Evolutionary conservation across 2,329 filamentous ascomycete genomes (phyloP).

Genomic region (Reticulascus tulasneorum): DNA sequence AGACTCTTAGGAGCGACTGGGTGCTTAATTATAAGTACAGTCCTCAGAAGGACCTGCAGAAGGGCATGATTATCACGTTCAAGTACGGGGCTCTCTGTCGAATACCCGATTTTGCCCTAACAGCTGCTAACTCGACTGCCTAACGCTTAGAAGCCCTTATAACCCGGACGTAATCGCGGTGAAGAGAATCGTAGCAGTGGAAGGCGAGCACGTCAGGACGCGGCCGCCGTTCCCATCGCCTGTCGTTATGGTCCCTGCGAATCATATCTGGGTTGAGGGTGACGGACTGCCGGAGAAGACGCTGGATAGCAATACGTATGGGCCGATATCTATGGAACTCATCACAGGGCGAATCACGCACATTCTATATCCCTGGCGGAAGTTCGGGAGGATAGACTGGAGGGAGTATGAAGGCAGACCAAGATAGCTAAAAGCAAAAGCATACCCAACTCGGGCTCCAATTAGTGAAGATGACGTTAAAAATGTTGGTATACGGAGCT

Average conservation of each 20-base stretch:
- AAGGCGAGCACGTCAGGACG: conserved; percentile 72
- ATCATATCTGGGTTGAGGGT: conserved; percentile 94
- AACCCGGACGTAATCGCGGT: conserved; percentile 67
- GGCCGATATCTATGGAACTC: conserved; percentile 72
- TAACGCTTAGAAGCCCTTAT: conserved; percentile 57
- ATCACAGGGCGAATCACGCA: conserved; percentile 71
- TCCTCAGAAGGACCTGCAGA: conserved; percentile 52
- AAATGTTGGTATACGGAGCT: too few species aligned
- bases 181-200: conserved; percentile 79
- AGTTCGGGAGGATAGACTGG: conserved; percentile 55
- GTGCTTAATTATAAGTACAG: conserved; percentile 57
- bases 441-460: too few species aligned
- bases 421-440: conserved; percentile 25
- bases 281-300: conserved; percentile 70
- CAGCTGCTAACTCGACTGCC: conserved; percentile 2
- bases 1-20: conserved; percentile 49
- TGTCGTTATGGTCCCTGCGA: conserved; percentile 65
- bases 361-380: conserved; percentile 65
- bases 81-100: conserved; percentile 40
- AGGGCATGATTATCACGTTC: conserved; percentile 74
- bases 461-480: too few species aligned
- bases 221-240: conserved; percentile 54
- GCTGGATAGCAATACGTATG: conserved; percentile 85
- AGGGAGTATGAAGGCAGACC: conserved; percentile 42
- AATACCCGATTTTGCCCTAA: not conserved